Base-by-base conservation (phyloP, 2,329 filamentous ascomycete genomes). In the Colletotrichum sp. region DNA sequence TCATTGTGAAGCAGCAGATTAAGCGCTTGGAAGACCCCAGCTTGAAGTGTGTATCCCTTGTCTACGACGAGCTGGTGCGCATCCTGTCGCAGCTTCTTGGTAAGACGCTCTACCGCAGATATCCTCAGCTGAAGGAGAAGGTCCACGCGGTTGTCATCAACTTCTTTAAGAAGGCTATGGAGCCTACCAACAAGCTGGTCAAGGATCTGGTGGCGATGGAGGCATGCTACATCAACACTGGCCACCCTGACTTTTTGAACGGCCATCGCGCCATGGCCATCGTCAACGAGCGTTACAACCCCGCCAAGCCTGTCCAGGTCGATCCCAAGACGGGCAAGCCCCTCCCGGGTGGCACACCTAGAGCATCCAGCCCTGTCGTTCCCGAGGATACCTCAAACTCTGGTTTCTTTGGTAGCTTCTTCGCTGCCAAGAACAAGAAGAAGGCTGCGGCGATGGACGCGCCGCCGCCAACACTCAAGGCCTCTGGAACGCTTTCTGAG, bases 401-500 rank as follows among this genome's bases (percentile, higher is more conserved):
- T 76, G 96, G 96, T 48, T 99, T 99, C 91, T 99, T 99, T 81
- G 97, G 97, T 80, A 98, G 95, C 82, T 99, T 99, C 91, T 99
- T 98, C 83, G 95, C 97, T 13, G 96, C 95, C 83, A 99, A 99
- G 92, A 99, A 99, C 89, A 99, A 99, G 93, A 99, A 99, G 92
- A 99, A 98, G 93, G 98, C 98, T 87, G 97, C 97, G n/a, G 96
- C 96, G 64, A 99, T 99, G 97, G 97, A 99, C 84, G 90, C 97
- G 16, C 97, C 97, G 52, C 97, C 97, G 77, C 92, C 97, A 34
- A 96, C 93, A 57, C 92, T 99, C 74, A 99, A 98, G 89, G 97
- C 97, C 38, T 98, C 95, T 5, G 96, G 97, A 57, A 98, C 94
- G 30, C 89, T 99, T 52, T 98, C 95, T 7, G 97, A 99, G 87